Evolutionary conservation across 257 asterid species (phyloP).

Genomic region (Solanum chiquidenum): DNA sequence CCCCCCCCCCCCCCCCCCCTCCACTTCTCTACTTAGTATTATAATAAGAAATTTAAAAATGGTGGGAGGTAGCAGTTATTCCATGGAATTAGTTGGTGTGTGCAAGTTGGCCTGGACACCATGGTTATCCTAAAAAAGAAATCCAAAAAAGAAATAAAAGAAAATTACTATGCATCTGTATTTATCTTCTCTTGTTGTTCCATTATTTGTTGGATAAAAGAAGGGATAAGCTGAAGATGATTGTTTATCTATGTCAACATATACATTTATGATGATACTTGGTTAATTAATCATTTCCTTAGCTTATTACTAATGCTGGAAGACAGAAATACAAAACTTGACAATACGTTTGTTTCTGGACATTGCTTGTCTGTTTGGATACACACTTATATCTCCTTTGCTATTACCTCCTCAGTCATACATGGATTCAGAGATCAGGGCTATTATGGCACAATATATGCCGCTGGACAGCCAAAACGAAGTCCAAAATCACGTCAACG

Average conservation of each 20-base stretch:
- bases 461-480: slow-evolving; percentile 79
- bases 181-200: not conserved
- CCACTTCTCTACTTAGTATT: not conserved
- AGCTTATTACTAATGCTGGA: not conserved
- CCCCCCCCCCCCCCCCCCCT: not conserved
- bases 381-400: not conserved
- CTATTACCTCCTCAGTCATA: slow-evolving; percentile 43
- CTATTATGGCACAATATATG: slow-evolving; percentile 95
- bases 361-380: not conserved
- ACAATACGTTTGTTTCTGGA: not conserved
- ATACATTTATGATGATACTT: not conserved
- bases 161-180: not conserved
- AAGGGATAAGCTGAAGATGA: not conserved
- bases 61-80: not conserved
- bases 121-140: not conserved
- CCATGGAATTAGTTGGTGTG: not conserved
- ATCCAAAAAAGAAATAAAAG: not conserved
- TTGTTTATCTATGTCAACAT: not conserved
- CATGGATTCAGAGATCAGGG: slow-evolving; percentile 92
- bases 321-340: not conserved
- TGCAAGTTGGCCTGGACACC: not conserved
- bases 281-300: not conserved
- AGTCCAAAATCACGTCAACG: slow-evolving; percentile 47
- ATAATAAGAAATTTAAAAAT: not conserved
- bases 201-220: not conserved